Conservation (phyloP, 2,329 filamentous ascomycete species). For the Lachnellula subtilissima region DNA sequence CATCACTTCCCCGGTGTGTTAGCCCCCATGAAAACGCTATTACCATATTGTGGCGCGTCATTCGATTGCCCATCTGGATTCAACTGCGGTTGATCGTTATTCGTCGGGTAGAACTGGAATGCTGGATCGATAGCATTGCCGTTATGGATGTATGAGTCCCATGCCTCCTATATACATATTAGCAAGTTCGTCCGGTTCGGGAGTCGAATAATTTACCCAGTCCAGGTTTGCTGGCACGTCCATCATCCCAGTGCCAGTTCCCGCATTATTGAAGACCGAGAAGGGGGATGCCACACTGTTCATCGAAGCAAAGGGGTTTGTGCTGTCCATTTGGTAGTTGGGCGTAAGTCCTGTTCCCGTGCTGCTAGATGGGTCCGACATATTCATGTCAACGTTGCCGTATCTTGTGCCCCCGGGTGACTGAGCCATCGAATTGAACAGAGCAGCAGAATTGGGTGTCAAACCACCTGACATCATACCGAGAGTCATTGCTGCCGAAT, state of each 20-base stretch:
- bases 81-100: slow-evolving; percentile 17
- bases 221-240: slow-evolving; percentile 55
- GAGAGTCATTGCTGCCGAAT: slow-evolving; percentile 64
- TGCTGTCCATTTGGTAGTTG: slow-evolving; percentile 31
- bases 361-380: slow-evolving; percentile 30
- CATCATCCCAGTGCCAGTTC: slow-evolving; percentile 42
- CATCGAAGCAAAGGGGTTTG: slow-evolving; percentile 24
- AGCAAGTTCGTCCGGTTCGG: slow-evolving; percentile 23
- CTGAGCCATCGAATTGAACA: slow-evolving; percentile 33
- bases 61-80: slow-evolving; percentile 12
- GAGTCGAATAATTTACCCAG: slow-evolving; percentile 46
- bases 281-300: slow-evolving; percentile 39
- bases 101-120: slow-evolving; percentile 29
- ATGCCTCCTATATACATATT: slow-evolving; percentile 49
- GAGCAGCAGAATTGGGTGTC: slow-evolving; percentile 39
- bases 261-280: slow-evolving; percentile 44
- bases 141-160: slow-evolving; percentile 65
- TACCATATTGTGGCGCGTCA: slow-evolving; percentile 21
- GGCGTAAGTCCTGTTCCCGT: slow-evolving; percentile 40
- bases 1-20: slow-evolving; percentile 29
- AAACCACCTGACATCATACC: slow-evolving; percentile 61
- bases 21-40: slow-evolving; percentile 32
- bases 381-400: slow-evolving; percentile 26
- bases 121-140: slow-evolving; percentile 34
- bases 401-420: slow-evolving; percentile 27